Evolutionary conservation across 306 rosid genomes (phyloP).

Genomic region (Senna siamea): DNA sequence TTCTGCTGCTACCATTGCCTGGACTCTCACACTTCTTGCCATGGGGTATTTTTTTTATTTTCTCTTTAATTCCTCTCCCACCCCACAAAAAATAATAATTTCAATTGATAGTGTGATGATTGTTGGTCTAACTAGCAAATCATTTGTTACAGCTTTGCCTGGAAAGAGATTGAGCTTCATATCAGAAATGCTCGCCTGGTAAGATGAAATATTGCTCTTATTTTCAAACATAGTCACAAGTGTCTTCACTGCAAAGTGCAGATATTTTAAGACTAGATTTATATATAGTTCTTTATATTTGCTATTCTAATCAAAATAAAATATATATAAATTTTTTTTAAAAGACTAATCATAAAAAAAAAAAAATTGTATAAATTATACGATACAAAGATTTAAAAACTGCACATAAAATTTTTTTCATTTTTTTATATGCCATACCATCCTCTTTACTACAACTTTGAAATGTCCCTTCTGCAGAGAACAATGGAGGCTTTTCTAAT

Average conservation of each 20-base stretch:
- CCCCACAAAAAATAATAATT: too few species aligned
- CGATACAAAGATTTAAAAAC: too few species aligned
- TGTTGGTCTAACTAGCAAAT: background rate
- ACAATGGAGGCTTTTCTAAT: conserved; percentile 95
- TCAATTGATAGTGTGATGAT: background rate
- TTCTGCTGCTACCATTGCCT: conserved; percentile 76
- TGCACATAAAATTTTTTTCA: too few species aligned
- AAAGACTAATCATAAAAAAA: too few species aligned
- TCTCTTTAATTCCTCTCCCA: too few species aligned
- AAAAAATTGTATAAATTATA: too few species aligned
- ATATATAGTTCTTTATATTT: too few species aligned
- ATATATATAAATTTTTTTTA: too few species aligned
- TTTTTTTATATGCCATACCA: background rate
- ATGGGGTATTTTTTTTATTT: conserved; percentile 63
- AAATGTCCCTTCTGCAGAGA: conserved; percentile 54
- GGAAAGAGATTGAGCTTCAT: conserved; percentile 84
- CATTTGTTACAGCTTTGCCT: conserved; percentile 67
- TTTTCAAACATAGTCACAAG: background rate
- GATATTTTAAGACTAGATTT: too few species aligned
- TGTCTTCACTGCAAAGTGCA: background rate
- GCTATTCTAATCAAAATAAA: too few species aligned
- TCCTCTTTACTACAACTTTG: background rate
- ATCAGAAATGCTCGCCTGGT: conserved; percentile 84
- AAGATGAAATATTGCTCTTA: conserved; percentile 26
- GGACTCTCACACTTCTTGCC: conserved; percentile 93